Percentiles rank a stretch among this genome's conserved stretches.
These are phyloP conservation scores for Gnomoniopsis smithogilvyi DNA, from an alignment of 2,329 filamentous ascomycete genomes.

Conservation along the genomic window DNA sequence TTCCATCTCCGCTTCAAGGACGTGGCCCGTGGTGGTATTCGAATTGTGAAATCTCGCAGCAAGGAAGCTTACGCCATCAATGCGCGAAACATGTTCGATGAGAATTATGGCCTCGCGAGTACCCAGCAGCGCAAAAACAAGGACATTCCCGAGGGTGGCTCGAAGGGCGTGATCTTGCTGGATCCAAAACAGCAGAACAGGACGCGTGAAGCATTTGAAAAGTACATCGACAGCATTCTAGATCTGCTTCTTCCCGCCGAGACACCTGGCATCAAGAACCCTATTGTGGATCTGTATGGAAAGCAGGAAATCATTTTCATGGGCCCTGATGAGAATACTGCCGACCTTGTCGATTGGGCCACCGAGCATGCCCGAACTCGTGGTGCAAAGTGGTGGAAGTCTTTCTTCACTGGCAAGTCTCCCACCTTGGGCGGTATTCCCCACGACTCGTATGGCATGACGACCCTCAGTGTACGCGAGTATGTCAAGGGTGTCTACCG, in stretches of 20 bases:
- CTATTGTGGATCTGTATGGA: slow-evolving; percentile 90
- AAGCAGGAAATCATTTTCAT: slow-evolving; percentile 98
- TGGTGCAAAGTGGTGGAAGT: slow-evolving; percentile 98
- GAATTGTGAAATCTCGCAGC: slow-evolving; percentile 97
- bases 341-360: slow-evolving; percentile 97
- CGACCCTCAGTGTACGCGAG: slow-evolving; percentile 91
- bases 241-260: slow-evolving; percentile 86
- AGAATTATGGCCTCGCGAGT: slow-evolving; percentile 97
- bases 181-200: slow-evolving; percentile 95
- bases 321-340: slow-evolving; percentile 98
- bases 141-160: slow-evolving; percentile 96
- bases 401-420: slow-evolving; percentile 99
- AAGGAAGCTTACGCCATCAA: slow-evolving; percentile 97
- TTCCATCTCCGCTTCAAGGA: slow-evolving; percentile 98
- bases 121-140: slow-evolving; percentile 99
- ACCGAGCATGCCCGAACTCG: slow-evolving; percentile 86
- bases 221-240: slow-evolving; percentile 98
- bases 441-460: slow-evolving; percentile 97
- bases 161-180: slow-evolving; percentile 94
- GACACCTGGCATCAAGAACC: slow-evolving; percentile 97
- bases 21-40: slow-evolving; percentile 93
- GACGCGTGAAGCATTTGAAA: slow-evolving; percentile 89
- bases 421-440: slow-evolving; percentile 94
- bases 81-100: slow-evolving; percentile 91
- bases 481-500: slow-evolving; percentile 97